phyloP scores from a whole-genome alignment of 371 early-diverging fungal genomes.

The Nematocida sp. region DNA sequence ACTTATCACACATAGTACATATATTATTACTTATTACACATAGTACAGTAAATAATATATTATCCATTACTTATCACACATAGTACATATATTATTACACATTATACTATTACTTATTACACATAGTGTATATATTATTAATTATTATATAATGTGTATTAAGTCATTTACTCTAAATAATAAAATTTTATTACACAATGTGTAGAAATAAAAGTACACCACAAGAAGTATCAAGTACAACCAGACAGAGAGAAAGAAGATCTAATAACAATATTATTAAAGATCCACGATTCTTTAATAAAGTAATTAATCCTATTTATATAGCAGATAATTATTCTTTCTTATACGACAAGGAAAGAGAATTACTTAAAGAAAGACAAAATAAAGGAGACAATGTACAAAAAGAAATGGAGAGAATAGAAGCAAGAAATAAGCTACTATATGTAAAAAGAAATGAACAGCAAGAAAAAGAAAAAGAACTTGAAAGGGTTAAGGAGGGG shows the following conservation, averaged over 20 bases:
- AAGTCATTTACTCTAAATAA: too few species aligned
- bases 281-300: constrained; percentile 39
- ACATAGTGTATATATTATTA: background rate
- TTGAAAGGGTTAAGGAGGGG: constrained; percentile 42
- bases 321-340: constrained; percentile 20
- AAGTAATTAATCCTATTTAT: background rate
- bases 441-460: constrained; percentile 22
- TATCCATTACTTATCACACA: background rate
- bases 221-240: constrained; percentile 32
- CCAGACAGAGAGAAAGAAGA: constrained; percentile 8
- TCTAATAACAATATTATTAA: background rate
- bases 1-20: too few species aligned
- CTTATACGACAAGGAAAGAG: constrained; percentile 43
- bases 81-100: too few species aligned
- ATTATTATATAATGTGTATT: background rate
- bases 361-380: constrained; percentile 3
- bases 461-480: constrained; percentile 27
- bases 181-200: constrained; percentile 9
- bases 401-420: constrained; percentile 3
- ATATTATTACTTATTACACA: too few species aligned
- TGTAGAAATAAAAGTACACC: constrained; percentile 1
- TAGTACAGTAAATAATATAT: background rate
- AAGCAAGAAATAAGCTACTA: constrained; percentile 30
- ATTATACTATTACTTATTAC: background rate
- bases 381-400: constrained; percentile 30